Base-by-base conservation (phyloP, 495 filamentous ascomycete genomes). In the Xylaria nigripes region DNA sequence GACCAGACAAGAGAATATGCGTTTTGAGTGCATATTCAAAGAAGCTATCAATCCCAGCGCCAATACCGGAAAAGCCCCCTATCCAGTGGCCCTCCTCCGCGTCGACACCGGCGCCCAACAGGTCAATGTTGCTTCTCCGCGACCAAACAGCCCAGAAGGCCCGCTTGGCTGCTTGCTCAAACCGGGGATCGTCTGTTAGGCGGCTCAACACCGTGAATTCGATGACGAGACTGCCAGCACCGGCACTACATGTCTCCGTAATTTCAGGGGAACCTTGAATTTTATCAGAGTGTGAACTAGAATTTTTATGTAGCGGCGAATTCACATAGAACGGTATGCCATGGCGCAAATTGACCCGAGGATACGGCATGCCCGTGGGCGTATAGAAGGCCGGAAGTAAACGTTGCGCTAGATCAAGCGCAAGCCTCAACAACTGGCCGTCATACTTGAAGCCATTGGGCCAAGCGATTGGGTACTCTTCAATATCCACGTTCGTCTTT, bases 21-120 rank as follows among this genome's bases (percentile, higher is more conserved):
- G 90, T 86, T 65, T 98, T 98, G 64, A 96, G 78, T 1, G 93
- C 93, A 65, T 98, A 98, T 72, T 98, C 93, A 61, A 92, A 97
- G 71, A 97, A 98, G 71, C 90, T 96, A 68, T 97, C 93, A 58
- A 94, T 86, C 16, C 93, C 94, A 1, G 93, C 93, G 34, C 93
- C 93, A 61, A 98, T 92, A 15, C 94, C 93, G 19, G 92, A 81
- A 64, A 86, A 90, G 6, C 89, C 79, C 25, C 84, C 84, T 48
- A 91, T 85, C 93, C 93, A 98, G 55, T 87, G 79, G 0, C 93
- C 93, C 25, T 80, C 86, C 61, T 98, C 93, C 7, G 87, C 88
- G 72, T 97, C 92, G 52, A 98, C 86, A 4, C 91, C 90, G 51
- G 89, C 85, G 3, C 91, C 93, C 57, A 98, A 81, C n/a, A 98